Evolutionary conservation across 1,284 basidiomycete genomes (phyloP), one percentile per base, ranked within the genome.

Genomic region (Moesziomyces globuligerus): DNA sequence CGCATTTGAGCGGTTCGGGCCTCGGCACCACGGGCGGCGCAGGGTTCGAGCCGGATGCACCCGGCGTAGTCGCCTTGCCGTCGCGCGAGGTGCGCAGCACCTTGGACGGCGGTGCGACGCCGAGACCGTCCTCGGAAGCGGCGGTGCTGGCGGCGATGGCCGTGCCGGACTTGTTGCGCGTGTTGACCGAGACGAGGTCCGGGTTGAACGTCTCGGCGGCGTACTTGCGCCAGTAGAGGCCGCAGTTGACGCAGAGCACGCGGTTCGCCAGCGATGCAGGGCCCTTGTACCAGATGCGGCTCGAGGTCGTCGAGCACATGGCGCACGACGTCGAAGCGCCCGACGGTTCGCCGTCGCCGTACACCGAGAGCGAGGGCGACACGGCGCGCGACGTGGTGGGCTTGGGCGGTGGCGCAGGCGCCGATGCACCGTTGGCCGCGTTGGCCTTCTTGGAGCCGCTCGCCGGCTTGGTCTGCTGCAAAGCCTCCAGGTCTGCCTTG

Each of bases 171-270:
- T 73, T 73, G 50, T 72, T 70, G 17, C 70, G 60, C 11, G 69
- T 69, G 37, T 60, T 74, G 49, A 65, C 56, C 18, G 76, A 72
- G 5, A 75, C 60, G 11, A 77, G 54, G 15, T 75, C 72, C 11
- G 65, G 62, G 9, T 67, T 74, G 36, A 64, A 72, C 13, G 71
- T 66, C 39, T 81, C 78, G 9, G 78, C 78, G 9, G 80, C 80
- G 49, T 82, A 82, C 51, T 80, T 82, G 36, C 80, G 70, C 80
- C 80, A 82, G 40, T 76, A 69, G 21, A 80, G 56, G n/a, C 80
- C 80, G 47, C 80, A 82, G 36, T 69, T 70, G 37, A 74, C 59
- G 48, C 80, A 82, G 17, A 82, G 54, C 13, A 64, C 73, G 6
- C 72, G 66, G 37, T 80, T 78, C 7, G 70, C 47, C 42, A 76